Conservation (phyloP, 2,329 filamentous ascomycete species). For the Colletotrichum spaethianum region DNA sequence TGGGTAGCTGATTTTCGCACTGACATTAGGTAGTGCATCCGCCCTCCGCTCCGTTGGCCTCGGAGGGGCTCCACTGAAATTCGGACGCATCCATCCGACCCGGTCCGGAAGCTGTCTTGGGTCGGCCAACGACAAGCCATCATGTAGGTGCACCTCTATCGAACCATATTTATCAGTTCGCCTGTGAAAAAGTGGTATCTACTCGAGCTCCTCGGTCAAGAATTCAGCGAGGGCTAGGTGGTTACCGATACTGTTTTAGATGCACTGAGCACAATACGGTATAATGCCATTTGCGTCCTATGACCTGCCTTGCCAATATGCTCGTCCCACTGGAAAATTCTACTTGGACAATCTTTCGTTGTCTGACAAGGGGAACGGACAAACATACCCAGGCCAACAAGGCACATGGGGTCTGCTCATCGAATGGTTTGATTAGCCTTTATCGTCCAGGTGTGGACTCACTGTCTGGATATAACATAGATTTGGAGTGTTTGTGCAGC, state of each 20-base stretch:
- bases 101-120: background rate
- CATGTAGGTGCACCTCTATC: background rate
- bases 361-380: background rate
- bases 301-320: background rate
- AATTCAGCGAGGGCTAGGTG: too few species aligned
- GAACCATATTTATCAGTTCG: too few species aligned
- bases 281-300: background rate
- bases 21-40: background rate
- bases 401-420: background rate
- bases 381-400: background rate
- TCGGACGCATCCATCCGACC: background rate
- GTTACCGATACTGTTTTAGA: background rate
- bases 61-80: constrained; percentile 1
- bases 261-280: background rate
- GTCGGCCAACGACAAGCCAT: background rate
- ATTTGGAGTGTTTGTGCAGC: background rate
- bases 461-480: background rate
- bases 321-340: background rate
- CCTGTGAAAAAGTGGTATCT: too few species aligned
- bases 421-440: background rate
- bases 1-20: background rate
- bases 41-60: constrained; percentile 25
- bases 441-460: background rate
- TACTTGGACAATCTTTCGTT: background rate
- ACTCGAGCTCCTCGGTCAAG: too few species aligned